phyloP scores from a whole-genome alignment of 352 stramenopile species.

The Globisporangium lucens region DNA sequence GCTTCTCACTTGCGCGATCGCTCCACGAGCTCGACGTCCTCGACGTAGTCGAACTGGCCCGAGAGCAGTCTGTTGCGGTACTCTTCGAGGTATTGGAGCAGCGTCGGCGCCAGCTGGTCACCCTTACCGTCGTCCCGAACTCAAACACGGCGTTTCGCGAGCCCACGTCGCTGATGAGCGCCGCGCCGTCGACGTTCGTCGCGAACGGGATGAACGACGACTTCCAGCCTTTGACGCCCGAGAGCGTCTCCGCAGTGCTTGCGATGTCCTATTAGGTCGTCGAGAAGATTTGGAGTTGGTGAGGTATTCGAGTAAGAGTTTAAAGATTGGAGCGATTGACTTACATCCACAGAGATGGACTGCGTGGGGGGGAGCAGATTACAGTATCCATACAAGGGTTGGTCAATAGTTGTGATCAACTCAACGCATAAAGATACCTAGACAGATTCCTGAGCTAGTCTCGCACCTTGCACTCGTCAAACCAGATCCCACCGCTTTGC shows the following conservation, averaged over 20 bases:
- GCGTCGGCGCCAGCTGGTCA: conserved; percentile 40
- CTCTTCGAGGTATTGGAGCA: conserved; percentile 71
- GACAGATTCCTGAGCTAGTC: no score
- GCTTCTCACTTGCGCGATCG: conserved; percentile 52
- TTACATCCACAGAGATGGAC: conserved; percentile 59
- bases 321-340: background rate
- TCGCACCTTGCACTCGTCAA: conserved; percentile 74
- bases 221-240: conserved; percentile 51
- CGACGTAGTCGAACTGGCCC: conserved; percentile 78
- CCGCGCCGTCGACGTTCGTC: conserved; percentile 57
- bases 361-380: conserved; percentile 10
- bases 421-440: background rate
- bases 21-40: conserved; percentile 80
- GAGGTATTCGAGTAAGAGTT: no score
- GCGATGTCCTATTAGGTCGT: conserved; percentile 44
- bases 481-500: conserved; percentile 80
- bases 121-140: conserved; percentile 67
- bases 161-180: conserved; percentile 53
- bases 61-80: conserved; percentile 83
- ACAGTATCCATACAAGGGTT: background rate
- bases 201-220: conserved; percentile 69
- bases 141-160: conserved; percentile 63
- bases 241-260: conserved; percentile 42
- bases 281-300: background rate
- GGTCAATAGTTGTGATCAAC: background rate